A percentile compares a stretch with the other conserved stretches of the same genome.
These are phyloP conservation scores for Hirsutella thompsonii DNA, from an alignment of 2,329 filamentous ascomycete genomes.

Conservation along the genomic window DNA sequence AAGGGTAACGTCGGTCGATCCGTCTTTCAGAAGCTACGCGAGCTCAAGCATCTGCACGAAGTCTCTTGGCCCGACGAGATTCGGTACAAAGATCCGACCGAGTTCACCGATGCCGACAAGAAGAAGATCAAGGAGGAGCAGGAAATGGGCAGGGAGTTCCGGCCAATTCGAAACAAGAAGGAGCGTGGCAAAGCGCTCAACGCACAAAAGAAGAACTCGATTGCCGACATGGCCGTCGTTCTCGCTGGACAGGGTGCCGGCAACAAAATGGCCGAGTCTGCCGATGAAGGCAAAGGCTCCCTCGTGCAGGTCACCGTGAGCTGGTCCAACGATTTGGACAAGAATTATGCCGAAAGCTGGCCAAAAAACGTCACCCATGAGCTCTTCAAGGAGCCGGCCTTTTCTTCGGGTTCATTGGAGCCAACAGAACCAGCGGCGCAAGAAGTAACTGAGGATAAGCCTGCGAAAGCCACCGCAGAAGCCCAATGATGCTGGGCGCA, in stretches of 20 bases:
- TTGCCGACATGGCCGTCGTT: constrained; percentile 51
- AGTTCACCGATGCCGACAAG: constrained; percentile 20
- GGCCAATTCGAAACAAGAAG: constrained; percentile 19
- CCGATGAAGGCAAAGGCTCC: constrained; percentile 9
- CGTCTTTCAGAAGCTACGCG: constrained; percentile 50
- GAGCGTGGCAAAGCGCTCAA: constrained; percentile 40
- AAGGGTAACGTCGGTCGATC: constrained; percentile 41
- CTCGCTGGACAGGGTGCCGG: constrained; percentile 38
- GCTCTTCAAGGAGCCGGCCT: constrained; percentile 18
- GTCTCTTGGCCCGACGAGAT: constrained; percentile 43
- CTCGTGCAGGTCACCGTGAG: constrained; percentile 32
- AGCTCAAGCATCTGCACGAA: constrained; percentile 50
- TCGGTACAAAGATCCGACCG: constrained; percentile 22
- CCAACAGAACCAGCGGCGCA: neutral
- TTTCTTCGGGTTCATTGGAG: neutral
- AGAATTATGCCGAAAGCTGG: constrained; percentile 34
- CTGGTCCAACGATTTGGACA: constrained; percentile 37
- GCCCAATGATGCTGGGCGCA: too few species aligned
- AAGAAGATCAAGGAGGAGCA: constrained; percentile 17
- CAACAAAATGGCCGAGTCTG: constrained; percentile 27
- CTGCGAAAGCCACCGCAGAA: constrained; percentile 2
- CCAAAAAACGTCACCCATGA: constrained; percentile 39
- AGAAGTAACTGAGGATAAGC: too few species aligned
- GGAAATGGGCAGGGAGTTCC: constrained; percentile 18
- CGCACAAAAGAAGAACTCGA: constrained; percentile 46